These are phyloP conservation scores for Microcos paniculata DNA, from an alignment of 345 rosid genomes.

Conservation along the genomic window DNA sequence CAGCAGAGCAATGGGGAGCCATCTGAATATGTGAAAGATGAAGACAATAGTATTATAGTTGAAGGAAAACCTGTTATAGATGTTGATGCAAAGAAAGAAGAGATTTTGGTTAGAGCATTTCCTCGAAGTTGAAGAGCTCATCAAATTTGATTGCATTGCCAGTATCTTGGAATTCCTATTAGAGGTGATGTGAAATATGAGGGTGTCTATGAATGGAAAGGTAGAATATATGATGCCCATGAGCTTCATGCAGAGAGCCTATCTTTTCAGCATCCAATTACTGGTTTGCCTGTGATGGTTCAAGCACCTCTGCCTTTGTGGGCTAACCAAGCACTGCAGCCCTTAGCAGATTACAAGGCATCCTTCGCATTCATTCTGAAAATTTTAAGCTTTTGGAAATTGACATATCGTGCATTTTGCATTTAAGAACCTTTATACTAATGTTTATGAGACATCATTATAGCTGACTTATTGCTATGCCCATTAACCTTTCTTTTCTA, in stretches of 20 bases:
- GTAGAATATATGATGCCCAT: constrained; percentile 53
- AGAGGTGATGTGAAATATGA: constrained; percentile 89
- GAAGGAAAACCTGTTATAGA: constrained; percentile 40
- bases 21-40: constrained; percentile 25
- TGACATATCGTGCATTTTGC: not conserved
- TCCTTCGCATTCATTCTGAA: not conserved
- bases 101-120: constrained; percentile 70
- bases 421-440: not conserved
- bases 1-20: constrained; percentile 20
- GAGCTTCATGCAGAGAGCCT: constrained; percentile 87
- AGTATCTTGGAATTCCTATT: constrained; percentile 73
- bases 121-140: constrained; percentile 89
- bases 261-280: constrained; percentile 71
- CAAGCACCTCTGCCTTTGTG: constrained; percentile 70
- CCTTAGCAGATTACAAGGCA: constrained; percentile 7
- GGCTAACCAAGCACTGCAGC: constrained; percentile 36
- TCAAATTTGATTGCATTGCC: constrained; percentile 92
- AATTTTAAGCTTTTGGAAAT: not conserved
- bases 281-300: constrained; percentile 40
- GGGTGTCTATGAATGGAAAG: constrained; percentile 77
- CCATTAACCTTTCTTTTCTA: not conserved
- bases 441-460: not conserved
- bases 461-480: not conserved
- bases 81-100: constrained; percentile 34
- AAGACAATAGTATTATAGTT: constrained; percentile 35